Percentiles rank a stretch among this genome's conserved stretches.
phyloP scores from a whole-genome alignment of 208 protist species.

The Trypanosoma cruzi region DNA sequence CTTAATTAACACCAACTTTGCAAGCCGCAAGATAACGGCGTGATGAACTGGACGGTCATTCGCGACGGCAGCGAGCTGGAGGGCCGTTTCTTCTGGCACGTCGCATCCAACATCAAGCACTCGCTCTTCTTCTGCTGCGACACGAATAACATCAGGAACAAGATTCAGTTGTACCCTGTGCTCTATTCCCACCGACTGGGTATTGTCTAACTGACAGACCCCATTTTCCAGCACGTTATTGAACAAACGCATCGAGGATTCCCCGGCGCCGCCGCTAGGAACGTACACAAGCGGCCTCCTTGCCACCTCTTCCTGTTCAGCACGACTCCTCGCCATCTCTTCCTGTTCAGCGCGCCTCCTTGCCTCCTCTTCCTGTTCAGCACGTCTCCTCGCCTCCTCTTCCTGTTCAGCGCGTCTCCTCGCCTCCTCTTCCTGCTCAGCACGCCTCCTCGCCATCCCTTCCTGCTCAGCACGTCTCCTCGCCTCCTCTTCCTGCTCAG shows the following conservation, averaged over 20 bases:
- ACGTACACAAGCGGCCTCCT: neutral
- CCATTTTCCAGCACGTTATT: neutral
- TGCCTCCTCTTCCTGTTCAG: neutral
- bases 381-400: neutral
- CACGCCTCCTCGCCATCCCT: neutral
- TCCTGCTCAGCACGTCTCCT: neutral
- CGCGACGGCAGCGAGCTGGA: neutral
- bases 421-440: neutral
- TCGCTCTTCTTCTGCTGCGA: neutral
- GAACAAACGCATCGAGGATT: neutral
- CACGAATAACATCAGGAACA: conserved; percentile 4
- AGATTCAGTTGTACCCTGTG: conserved; percentile 7
- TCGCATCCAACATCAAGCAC: neutral
- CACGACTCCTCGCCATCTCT: neutral
- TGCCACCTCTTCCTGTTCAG: neutral
- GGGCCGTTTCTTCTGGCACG: neutral
- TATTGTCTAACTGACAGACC: neutral
- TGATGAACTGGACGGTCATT: conserved; percentile 1
- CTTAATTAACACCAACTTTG: neutral
- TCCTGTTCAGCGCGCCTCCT: neutral
- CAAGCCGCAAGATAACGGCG: neutral
- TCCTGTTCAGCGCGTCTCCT: neutral
- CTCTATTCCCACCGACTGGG: neutral
- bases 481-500: neutral
- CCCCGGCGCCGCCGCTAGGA: neutral